Percentiles rank a stretch among this genome's conserved stretches.
phyloP scores from a whole-genome alignment of 306 rosid genomes.

The Argentina anserina region DNA sequence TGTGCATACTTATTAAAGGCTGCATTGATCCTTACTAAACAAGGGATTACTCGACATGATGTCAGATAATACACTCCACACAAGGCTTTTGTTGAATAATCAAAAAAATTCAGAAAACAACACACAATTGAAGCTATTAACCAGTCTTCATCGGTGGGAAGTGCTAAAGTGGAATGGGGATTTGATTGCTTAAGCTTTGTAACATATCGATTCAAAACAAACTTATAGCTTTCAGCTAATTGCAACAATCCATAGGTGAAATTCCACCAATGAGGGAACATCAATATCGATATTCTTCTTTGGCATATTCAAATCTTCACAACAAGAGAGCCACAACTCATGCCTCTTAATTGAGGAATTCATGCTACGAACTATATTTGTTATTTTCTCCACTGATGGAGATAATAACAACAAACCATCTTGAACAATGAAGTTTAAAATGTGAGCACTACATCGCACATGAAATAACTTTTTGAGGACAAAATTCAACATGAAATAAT shows the following conservation, averaged over 20 bases:
- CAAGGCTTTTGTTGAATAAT: not conserved
- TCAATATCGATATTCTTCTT: not conserved
- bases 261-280: constrained; percentile 1
- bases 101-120: not conserved
- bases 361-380: not conserved
- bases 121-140: not conserved
- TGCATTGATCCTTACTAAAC: too few species aligned
- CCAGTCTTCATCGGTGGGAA: not conserved
- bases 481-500: too few species aligned
- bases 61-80: not conserved
- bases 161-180: not conserved
- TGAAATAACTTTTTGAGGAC: too few species aligned
- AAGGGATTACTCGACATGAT: not conserved
- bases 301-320: not conserved
- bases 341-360: not conserved
- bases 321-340: not conserved
- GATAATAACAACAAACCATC: not conserved
- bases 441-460: too few species aligned
- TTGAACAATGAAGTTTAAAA: constrained; percentile 1
- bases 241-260: not conserved
- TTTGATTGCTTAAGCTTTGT: too few species aligned
- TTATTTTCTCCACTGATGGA: not conserved
- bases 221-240: not conserved
- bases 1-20: too few species aligned
- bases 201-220: not conserved